Evolutionary conservation across 1,284 basidiomycete genomes (phyloP).

Genomic region (Heimioporus retisporus): DNA sequence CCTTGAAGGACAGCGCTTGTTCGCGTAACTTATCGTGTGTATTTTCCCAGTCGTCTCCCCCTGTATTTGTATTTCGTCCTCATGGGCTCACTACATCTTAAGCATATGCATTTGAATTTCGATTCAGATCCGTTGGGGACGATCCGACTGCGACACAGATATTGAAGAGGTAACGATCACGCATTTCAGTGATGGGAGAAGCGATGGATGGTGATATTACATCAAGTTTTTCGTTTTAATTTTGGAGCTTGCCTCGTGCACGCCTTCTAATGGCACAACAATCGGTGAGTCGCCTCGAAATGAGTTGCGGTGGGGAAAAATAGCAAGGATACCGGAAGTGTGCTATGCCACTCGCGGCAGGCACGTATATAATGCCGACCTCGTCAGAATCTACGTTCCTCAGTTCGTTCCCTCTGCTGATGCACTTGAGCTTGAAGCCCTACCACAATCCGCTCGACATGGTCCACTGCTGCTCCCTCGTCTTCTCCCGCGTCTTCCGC

Average conservation of each 20-base stretch:
- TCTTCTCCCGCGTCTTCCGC: conserved; percentile 33
- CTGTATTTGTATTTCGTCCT: conserved; percentile 47
- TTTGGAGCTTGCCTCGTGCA: conserved; percentile 38
- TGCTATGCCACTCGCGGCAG: conserved; percentile 26
- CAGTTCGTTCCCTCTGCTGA: conserved; percentile 27
- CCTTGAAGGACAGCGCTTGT: conserved; percentile 49
- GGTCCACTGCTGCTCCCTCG: conserved; percentile 34
- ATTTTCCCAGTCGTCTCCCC: conserved; percentile 25
- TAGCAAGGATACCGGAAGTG: conserved; percentile 28
- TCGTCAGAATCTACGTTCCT: conserved; percentile 17
- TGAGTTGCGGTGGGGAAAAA: conserved; percentile 21
- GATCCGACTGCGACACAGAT: conserved; percentile 34
- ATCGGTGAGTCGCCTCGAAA: conserved; percentile 28
- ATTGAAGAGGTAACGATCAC: conserved; percentile 43
- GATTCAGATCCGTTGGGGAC: conserved; percentile 38
- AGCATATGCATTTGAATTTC: conserved; percentile 29
- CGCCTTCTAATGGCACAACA: conserved; percentile 28
- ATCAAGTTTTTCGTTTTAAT: conserved; percentile 39
- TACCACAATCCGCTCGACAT: conserved; percentile 35
- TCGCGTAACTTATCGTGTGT: conserved; percentile 44
- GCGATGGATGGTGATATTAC: conserved; percentile 42
- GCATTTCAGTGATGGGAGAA: conserved; percentile 42
- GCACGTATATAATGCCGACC: conserved; percentile 33
- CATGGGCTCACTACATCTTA: conserved; percentile 34
- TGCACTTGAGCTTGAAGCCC: conserved; percentile 40